Evolutionary conservation across 2,329 filamentous ascomycete genomes (phyloP).

Genomic region (Alternaria triticimaculans): DNA sequence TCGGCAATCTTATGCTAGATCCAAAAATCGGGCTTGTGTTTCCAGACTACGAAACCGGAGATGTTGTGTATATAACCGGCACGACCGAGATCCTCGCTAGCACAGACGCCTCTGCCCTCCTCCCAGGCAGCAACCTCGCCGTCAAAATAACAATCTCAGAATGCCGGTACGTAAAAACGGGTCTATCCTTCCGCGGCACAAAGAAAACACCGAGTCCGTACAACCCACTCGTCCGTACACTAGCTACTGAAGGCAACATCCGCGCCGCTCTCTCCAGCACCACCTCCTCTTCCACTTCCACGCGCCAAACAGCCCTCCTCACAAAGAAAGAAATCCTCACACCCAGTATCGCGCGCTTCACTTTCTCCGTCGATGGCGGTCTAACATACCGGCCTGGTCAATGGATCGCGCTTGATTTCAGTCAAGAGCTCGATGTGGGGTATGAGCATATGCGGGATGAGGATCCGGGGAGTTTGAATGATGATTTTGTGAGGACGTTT

Average conservation of each 20-base stretch:
- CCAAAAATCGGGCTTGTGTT: slow-evolving; percentile 73
- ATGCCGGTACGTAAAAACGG: slow-evolving; percentile 67
- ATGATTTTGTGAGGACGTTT: slow-evolving; percentile 84
- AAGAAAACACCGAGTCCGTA: slow-evolving; percentile 73
- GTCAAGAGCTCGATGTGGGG: slow-evolving; percentile 70
- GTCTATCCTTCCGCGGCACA: slow-evolving; percentile 71
- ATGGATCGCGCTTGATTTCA: slow-evolving; percentile 78
- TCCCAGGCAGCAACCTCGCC: slow-evolving; percentile 75
- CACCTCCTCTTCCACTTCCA: neutral
- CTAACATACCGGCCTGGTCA: slow-evolving; percentile 71
- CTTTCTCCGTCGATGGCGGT: slow-evolving; percentile 57
- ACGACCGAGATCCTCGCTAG: slow-evolving; percentile 70
- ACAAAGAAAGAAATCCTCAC: slow-evolving; percentile 66
- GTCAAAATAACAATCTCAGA: slow-evolving; percentile 70
- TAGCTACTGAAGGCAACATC: slow-evolving; percentile 63
- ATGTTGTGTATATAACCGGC: slow-evolving; percentile 78
- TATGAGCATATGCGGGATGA: slow-evolving; percentile 85
- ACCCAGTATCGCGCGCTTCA: slow-evolving; percentile 71
- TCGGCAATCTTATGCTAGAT: slow-evolving; percentile 75
- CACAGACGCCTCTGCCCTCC: slow-evolving; percentile 64
- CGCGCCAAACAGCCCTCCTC: slow-evolving; percentile 60
- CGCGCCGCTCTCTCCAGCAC: slow-evolving; percentile 19
- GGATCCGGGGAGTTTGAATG: slow-evolving; percentile 80
- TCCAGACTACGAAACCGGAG: slow-evolving; percentile 74
- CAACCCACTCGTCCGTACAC: slow-evolving; percentile 73